Percentiles rank a stretch among this genome's conserved stretches.
Conservation (phyloP, 352 stramenopile species). For the Phytophthora rubi region DNA sequence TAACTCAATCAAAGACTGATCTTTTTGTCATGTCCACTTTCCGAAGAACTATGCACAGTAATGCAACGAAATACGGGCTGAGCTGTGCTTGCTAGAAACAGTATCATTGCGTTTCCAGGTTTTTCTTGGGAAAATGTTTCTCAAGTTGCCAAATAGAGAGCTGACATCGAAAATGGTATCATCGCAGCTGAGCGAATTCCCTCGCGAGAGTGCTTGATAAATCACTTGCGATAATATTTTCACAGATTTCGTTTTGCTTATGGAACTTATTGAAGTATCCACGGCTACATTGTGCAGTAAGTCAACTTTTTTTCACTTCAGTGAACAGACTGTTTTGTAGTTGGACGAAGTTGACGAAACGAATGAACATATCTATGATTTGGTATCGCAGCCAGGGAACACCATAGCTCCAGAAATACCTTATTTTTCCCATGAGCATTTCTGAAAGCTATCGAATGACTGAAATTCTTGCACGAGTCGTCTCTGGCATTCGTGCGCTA, state of each 20-base stretch:
- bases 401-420: too few relatives aligned
- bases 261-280: constrained; percentile 42
- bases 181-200: neutral
- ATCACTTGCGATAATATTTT: constrained; percentile 36
- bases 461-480: neutral
- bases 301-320: neutral
- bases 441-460: neutral
- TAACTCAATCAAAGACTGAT: constrained; percentile 7
- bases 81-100: neutral
- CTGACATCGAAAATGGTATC: neutral
- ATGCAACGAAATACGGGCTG: neutral
- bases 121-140: too few relatives aligned
- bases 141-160: too few relatives aligned
- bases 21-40: neutral
- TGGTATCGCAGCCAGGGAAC: too few relatives aligned
- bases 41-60: too few relatives aligned
- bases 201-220: constrained; percentile 14
- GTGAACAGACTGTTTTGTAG: neutral
- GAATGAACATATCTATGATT: constrained; percentile 16
- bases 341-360: too few relatives aligned
- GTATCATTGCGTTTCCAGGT: too few relatives aligned
- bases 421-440: too few relatives aligned
- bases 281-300: constrained; percentile 38
- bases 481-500: constrained; percentile 7
- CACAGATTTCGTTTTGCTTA: constrained; percentile 39